phyloP scores from a whole-genome alignment of 1,139 yeast species.

The Suhomyces yuchorum region DNA sequence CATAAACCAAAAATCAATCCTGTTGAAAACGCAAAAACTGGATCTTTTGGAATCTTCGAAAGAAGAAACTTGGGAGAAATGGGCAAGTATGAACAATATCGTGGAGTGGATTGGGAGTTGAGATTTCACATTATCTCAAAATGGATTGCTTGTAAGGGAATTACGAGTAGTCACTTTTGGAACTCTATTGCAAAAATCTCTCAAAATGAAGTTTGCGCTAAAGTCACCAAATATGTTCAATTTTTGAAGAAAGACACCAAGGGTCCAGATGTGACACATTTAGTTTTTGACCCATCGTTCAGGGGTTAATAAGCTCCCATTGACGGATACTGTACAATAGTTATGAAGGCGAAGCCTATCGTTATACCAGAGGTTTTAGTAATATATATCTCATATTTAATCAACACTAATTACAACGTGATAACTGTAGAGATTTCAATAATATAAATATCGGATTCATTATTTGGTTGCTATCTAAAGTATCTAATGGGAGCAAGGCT shows the following conservation, averaged over 20 bases:
- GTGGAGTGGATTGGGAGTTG: constrained; percentile 37
- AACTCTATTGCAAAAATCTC: constrained; percentile 22
- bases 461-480: too few relatives aligned
- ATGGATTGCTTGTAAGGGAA: constrained; percentile 39
- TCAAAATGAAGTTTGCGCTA: constrained; percentile 29
- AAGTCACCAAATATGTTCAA: constrained; percentile 29
- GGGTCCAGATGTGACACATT: constrained; percentile 16
- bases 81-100: constrained; percentile 21
- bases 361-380: constrained; percentile 1
- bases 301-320: not conserved
- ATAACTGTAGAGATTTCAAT: too few relatives aligned
- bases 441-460: not conserved
- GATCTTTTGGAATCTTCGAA: constrained; percentile 21
- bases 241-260: constrained; percentile 27
- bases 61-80: constrained; percentile 28
- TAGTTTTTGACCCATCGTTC: constrained; percentile 5
- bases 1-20: constrained; percentile 48
- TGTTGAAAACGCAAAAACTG: constrained; percentile 25
- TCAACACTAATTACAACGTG: not conserved
- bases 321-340: constrained; percentile 2
- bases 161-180: constrained; percentile 30
- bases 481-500: not conserved
- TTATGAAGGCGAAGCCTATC: not conserved
- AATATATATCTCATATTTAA: not conserved
- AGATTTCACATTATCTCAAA: constrained; percentile 36